These are phyloP conservation scores for Jacaranda copaia DNA, from an alignment of 257 asterid species.

Conservation along the genomic window DNA sequence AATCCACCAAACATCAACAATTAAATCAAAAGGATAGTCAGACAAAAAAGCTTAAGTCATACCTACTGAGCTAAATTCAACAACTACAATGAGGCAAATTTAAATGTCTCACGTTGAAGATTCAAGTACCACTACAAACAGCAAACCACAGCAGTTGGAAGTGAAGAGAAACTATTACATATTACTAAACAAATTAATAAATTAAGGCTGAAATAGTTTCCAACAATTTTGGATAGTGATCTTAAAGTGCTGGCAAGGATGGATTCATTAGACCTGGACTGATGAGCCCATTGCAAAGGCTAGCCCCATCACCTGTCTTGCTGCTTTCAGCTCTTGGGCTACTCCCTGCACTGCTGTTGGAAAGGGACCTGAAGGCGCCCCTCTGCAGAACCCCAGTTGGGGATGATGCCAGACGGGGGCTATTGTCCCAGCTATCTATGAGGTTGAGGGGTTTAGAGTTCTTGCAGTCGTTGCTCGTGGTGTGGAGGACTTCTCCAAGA, in stretches of 20 bases:
- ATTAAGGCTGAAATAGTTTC: conserved; percentile 5
- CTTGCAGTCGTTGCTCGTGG: conserved; percentile 46
- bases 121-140: not conserved
- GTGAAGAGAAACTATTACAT: conserved; percentile 15
- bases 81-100: conserved; percentile 4
- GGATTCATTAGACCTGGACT: conserved; percentile 55
- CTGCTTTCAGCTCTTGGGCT: conserved; percentile 72
- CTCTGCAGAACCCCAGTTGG: conserved; percentile 93
- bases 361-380: conserved; percentile 66
- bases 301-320: not conserved
- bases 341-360: conserved; percentile 83
- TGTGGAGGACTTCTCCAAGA: conserved; percentile 86
- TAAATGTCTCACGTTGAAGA: not conserved
- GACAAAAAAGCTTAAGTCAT: not conserved
- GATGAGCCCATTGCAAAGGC: conserved; percentile 33
- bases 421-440: conserved; percentile 70
- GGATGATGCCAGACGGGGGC: conserved; percentile 64
- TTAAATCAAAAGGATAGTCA: not conserved
- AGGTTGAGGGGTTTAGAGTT: conserved; percentile 57
- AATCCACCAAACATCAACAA: conserved; percentile 32
- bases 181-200: conserved; percentile 37
- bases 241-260: conserved; percentile 54
- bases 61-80: not conserved
- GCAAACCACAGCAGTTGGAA: not conserved
- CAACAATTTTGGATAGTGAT: not conserved